Percentiles rank a stretch among this genome's conserved stretches.
Evolutionary conservation across 2,329 filamentous ascomycete species (phyloP).

Genomic region (Diaporthe eres): DNA sequence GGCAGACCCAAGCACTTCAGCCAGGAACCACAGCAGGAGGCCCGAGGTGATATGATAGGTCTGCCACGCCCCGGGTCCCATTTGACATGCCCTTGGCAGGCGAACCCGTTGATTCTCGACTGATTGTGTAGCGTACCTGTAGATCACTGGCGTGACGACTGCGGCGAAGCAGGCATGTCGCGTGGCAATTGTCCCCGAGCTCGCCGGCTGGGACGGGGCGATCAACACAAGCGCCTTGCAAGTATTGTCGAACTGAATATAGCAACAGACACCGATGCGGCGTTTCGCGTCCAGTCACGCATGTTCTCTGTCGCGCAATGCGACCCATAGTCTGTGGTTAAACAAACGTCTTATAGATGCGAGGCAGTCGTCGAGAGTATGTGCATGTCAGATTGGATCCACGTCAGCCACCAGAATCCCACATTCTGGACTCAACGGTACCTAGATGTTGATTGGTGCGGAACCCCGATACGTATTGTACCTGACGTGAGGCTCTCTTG

Average conservation of each 20-base stretch:
- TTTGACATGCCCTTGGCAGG: conserved; percentile 22
- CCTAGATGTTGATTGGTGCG: conserved; percentile 6
- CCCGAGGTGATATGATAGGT: conserved; percentile 1
- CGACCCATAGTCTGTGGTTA: background rate
- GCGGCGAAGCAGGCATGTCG: conserved; percentile 14
- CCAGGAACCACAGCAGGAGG: conserved; percentile 19
- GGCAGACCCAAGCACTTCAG: background rate
- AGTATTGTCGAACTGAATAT: background rate
- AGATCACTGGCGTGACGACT: conserved; percentile 27
- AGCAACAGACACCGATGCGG: background rate
- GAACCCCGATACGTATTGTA: conserved; percentile 2
- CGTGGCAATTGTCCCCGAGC: conserved; percentile 14
- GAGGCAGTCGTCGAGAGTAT: conserved; percentile 6
- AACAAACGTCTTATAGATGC: conserved; percentile 22
- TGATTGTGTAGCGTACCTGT: conserved; percentile 30
- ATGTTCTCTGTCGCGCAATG: conserved; percentile 15
- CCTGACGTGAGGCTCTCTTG: conserved; percentile 31
- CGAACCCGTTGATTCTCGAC: conserved; percentile 26
- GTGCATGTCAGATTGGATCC: conserved; percentile 15
- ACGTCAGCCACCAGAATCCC: conserved; percentile 30
- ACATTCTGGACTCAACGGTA: background rate
- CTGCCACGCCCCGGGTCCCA: background rate
- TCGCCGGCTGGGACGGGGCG: background rate
- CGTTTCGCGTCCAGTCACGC: conserved; percentile 1
- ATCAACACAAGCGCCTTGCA: background rate